phyloP scores from a whole-genome alignment of 768 basidiomycete species.

The Russula olivacea region DNA sequence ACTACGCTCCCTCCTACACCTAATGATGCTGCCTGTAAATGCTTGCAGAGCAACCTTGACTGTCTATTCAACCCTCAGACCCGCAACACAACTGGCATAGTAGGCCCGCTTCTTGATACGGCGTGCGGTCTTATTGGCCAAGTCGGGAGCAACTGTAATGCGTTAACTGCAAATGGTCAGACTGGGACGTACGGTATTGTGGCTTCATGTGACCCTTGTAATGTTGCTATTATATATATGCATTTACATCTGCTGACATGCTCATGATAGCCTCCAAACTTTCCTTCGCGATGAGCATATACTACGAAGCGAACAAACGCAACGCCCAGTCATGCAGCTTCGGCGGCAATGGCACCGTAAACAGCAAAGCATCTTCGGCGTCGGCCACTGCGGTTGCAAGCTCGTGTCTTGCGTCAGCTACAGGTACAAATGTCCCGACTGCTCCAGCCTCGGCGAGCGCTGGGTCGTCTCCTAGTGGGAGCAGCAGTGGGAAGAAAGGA shows the following conservation, averaged over 20 bases:
- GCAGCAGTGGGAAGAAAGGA: constrained; percentile 25
- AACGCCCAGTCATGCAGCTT: constrained; percentile 68
- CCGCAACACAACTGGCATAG: constrained; percentile 50
- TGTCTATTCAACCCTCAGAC: constrained; percentile 69
- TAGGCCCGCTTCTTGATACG: constrained; percentile 57
- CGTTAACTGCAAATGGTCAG: constrained; percentile 67
- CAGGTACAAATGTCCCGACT: constrained; percentile 58
- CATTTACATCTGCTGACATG: constrained; percentile 14
- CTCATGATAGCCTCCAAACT: constrained; percentile 57
- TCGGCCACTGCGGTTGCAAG: constrained; percentile 50
- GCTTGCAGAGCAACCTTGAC: constrained; percentile 58
- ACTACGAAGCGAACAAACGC: constrained; percentile 59
- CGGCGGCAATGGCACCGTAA: constrained; percentile 77
- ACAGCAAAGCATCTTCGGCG: constrained; percentile 45
- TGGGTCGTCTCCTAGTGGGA: constrained; percentile 17
- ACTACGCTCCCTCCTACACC: constrained; percentile 78
- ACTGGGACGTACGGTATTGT: constrained; percentile 72
- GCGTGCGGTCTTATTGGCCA: constrained; percentile 66
- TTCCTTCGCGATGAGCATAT: constrained; percentile 77
- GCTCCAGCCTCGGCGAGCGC: constrained; percentile 32
- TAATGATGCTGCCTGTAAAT: constrained; percentile 71
- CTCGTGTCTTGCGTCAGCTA: constrained; percentile 61
- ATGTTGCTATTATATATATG: constrained; percentile 9
- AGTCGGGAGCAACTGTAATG: constrained; percentile 53
- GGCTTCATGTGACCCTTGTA: constrained; percentile 76